Percentiles rank a stretch among this genome's conserved stretches.
Conservation (phyloP, 352 stramenopile genomes). For the Aphanomyces euteiches region DNA sequence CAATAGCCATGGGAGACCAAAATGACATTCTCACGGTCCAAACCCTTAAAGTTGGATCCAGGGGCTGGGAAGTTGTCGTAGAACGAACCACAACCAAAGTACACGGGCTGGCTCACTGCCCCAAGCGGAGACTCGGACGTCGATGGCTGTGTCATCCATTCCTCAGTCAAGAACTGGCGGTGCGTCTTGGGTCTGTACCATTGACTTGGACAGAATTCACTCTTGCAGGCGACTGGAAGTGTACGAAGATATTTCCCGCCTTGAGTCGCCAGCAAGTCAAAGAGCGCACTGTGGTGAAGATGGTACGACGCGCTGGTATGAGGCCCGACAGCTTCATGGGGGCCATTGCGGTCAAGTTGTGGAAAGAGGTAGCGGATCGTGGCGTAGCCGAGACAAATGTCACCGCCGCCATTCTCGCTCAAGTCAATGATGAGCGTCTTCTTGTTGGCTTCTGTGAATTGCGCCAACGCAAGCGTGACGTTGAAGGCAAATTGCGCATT, state of each 20-base stretch:
- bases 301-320: slow-evolving; percentile 25
- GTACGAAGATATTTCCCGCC: background rate
- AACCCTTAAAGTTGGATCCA: slow-evolving; percentile 12
- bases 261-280: slow-evolving; percentile 15
- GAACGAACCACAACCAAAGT: slow-evolving; percentile 21
- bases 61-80: slow-evolving; percentile 21
- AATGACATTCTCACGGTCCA: slow-evolving; percentile 15
- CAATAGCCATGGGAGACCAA: slow-evolving; percentile 29
- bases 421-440: slow-evolving; percentile 25
- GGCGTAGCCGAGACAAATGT: slow-evolving; percentile 27
- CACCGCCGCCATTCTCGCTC: slow-evolving; percentile 25
- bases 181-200: slow-evolving; percentile 20
- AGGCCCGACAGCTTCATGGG: slow-evolving; percentile 17
- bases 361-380: slow-evolving; percentile 30
- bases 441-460: background rate
- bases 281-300: slow-evolving; percentile 2
- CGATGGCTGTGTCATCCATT: slow-evolving; percentile 7
- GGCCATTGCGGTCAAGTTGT: slow-evolving; percentile 11
- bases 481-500: slow-evolving; percentile 1
- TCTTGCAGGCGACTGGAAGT: background rate
- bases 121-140: background rate
- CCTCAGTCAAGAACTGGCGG: slow-evolving; percentile 14
- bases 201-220: slow-evolving; percentile 21
- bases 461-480: slow-evolving; percentile 1
- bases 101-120: slow-evolving; percentile 17